Conservation (phyloP, 768 basidiomycete species). For the Saitozyma sp. region DNA sequence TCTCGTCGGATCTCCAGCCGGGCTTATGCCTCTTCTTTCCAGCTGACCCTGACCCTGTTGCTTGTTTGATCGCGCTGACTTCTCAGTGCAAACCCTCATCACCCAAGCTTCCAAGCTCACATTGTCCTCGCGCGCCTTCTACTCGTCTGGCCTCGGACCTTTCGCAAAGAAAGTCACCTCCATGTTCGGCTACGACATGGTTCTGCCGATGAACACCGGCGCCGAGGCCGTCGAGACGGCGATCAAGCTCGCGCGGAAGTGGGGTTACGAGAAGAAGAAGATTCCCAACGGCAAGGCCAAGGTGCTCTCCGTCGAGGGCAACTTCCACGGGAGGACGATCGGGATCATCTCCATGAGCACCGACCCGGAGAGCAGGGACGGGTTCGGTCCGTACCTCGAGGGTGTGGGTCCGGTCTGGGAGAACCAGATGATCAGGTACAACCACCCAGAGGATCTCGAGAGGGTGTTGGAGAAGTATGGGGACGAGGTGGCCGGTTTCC, state of each 20-base stretch:
- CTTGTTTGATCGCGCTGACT: slow-evolving; percentile 73
- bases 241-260: slow-evolving; percentile 93
- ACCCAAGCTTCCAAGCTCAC: slow-evolving; percentile 87
- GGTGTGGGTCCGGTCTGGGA: slow-evolving; percentile 77
- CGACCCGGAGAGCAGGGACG: slow-evolving; percentile 80
- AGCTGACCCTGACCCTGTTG: slow-evolving; percentile 63
- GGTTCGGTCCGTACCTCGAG: slow-evolving; percentile 87
- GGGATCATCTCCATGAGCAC: slow-evolving; percentile 88
- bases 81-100: slow-evolving; percentile 75
- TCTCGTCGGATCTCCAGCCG: neutral
- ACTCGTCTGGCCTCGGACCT: slow-evolving; percentile 85
- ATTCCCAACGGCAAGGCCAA: slow-evolving; percentile 79
- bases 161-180: slow-evolving; percentile 82
- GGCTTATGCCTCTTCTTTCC: slow-evolving; percentile 10
- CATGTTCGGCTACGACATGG: slow-evolving; percentile 90
- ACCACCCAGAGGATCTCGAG: slow-evolving; percentile 76
- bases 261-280: slow-evolving; percentile 88
- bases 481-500: slow-evolving; percentile 81
- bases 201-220: slow-evolving; percentile 98
- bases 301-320: slow-evolving; percentile 79
- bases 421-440: slow-evolving; percentile 69
- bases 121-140: slow-evolving; percentile 92
- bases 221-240: slow-evolving; percentile 97
- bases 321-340: slow-evolving; percentile 93
- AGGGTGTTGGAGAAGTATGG: slow-evolving; percentile 78